Conservation (phyloP, 352 stramenopile species). For the Pythium aquatile region DNA sequence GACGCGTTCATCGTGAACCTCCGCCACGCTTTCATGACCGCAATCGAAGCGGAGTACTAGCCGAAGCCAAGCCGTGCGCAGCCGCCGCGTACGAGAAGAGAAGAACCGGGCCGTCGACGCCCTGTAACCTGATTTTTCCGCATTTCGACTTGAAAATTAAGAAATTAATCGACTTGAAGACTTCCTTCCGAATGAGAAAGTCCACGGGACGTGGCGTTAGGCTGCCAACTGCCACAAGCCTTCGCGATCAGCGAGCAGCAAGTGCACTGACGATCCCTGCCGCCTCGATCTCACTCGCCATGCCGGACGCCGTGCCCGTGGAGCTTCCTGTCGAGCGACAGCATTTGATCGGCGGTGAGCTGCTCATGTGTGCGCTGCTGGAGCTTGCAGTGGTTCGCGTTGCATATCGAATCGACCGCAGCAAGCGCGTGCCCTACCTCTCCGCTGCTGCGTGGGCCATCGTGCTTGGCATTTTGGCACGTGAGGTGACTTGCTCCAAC, state of each 20-base stretch:
- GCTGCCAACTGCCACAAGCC: not conserved
- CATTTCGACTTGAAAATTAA: too few species aligned
- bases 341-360: conserved; percentile 41
- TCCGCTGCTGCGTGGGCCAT: conserved; percentile 57
- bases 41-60: not conserved
- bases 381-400: conserved; percentile 56
- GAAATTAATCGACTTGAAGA: too few species aligned
- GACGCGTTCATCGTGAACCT: not conserved
- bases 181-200: not conserved
- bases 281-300: not conserved
- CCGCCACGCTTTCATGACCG: not conserved
- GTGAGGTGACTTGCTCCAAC: not conserved
- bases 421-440: conserved; percentile 35
- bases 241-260: not conserved
- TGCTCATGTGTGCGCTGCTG: conserved; percentile 45
- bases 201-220: not conserved
- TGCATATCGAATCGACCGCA: conserved; percentile 51
- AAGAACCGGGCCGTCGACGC: too few species aligned
- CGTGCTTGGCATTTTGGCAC: conserved; percentile 44
- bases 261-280: too few species aligned
- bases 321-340: conserved; percentile 18
- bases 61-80: too few species aligned
- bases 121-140: too few species aligned
- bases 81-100: too few species aligned
- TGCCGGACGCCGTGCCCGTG: not conserved